Evolutionary conservation across 2,329 filamentous ascomycete species (phyloP), one percentile per base, ranked within the genome.

Genomic region (Pseudocercospora crystallina): DNA sequence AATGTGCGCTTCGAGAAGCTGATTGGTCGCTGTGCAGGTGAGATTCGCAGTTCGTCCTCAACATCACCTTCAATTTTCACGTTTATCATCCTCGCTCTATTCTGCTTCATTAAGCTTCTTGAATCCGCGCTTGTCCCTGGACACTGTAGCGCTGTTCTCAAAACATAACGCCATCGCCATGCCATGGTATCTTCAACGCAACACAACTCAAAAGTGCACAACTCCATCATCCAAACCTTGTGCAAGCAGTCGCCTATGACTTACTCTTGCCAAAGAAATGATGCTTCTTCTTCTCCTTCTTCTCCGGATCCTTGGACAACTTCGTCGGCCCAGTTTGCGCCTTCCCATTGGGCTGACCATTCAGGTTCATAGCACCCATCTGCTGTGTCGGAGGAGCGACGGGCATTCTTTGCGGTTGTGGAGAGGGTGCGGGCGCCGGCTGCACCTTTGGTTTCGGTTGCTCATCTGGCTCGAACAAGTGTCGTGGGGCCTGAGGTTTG

Each of bases 401-500:
- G 15, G 56, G 49, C 45, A 51, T 48, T 31, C 40, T 54, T 15
- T 57, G 58, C 36, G 51, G 47, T 37, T 39, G 51, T 43, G 57
- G 59, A 8, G 47, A 44, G 11, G 53, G 56, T 5, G 52, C 45
- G 12, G 53, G 46, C 1, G 34, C 37, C 10, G 66, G 68, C 38
- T 74, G 79, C 2, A 78, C 60, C 13, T 64, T 73, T 1, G 85
- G 82, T 34, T 75, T 72, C 34, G 83, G 76, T 3, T 76, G 74
- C 39, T 77, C 72, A 17, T 85, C 82, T 43, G 84, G 82, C 69
- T 95, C 90, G 61, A 94, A 94, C 8, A 99, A 73, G 72, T 96
- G 89, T 5, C 85, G 85, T 1, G 94, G 94, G 0, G 91, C 88
- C 54, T 86, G 85, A n/a, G 84, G 86, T 63, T 85, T 84, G 2